Conservation (phyloP, 164 flowering plant genomes). For the Euptelea pleiosperma region DNA sequence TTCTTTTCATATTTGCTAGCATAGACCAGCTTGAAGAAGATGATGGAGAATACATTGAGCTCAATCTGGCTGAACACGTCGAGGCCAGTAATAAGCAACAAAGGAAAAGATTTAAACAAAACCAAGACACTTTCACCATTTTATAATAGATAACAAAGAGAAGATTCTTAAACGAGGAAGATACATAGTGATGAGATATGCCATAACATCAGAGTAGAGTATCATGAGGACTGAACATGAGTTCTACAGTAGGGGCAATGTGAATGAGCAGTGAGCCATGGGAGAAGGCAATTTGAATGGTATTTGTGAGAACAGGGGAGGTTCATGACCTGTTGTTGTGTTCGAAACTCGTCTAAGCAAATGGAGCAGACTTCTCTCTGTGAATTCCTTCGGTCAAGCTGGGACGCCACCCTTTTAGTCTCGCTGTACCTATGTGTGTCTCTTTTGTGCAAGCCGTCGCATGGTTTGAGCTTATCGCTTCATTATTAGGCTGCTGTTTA, state of each 20-base stretch:
- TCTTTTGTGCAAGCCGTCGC: neutral
- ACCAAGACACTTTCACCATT: no score
- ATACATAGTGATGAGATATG: no score
- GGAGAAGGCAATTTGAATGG: conserved; percentile 30
- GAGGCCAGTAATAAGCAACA: no score
- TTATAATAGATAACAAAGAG: no score
- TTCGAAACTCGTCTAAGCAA: conserved; percentile 30
- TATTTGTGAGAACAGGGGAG: conserved; percentile 32
- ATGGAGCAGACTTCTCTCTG: conserved; percentile 22
- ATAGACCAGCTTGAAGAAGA: no score
- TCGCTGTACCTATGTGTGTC: neutral
- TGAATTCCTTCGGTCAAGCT: conserved; percentile 13
- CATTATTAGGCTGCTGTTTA: neutral
- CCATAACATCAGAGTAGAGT: no score
- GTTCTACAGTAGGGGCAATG: conserved; percentile 34
- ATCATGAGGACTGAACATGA: conserved; percentile 10
- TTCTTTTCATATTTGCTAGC: no score
- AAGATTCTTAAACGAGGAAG: no score
- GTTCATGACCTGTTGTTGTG: conserved; percentile 16
- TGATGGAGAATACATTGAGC: no score
- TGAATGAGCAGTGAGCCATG: conserved; percentile 33
- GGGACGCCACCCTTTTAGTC: conserved; percentile 2
- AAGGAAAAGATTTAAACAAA: no score
- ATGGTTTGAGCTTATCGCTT: neutral
- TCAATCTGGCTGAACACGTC: no score